Evolutionary conservation across 495 filamentous ascomycete genomes (phyloP).

Genomic region (Hypoxylon crocopeplum): DNA sequence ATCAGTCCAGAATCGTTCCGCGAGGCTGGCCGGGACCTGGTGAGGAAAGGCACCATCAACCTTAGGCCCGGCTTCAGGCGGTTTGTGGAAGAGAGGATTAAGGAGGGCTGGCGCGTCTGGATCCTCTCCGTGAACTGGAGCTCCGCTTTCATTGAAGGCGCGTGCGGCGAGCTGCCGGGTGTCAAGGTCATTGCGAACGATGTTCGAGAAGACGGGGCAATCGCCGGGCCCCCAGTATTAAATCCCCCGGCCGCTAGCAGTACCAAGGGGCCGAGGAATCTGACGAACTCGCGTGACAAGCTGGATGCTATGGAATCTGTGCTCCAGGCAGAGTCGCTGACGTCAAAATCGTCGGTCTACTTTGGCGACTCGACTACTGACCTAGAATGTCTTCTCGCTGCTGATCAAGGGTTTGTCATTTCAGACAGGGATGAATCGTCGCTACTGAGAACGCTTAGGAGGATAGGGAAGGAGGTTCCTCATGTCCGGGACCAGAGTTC

Average conservation of each 20-base stretch:
- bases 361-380: constrained; percentile 48
- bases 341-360: constrained; percentile 31
- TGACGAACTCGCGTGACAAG: constrained; percentile 45
- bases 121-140: constrained; percentile 58
- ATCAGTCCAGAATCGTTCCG: constrained; percentile 27
- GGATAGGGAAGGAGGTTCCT: constrained; percentile 46
- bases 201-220: constrained; percentile 39
- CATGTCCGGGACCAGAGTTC: constrained; percentile 37
- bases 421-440: constrained; percentile 44
- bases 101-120: constrained; percentile 39
- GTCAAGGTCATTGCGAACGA: constrained; percentile 43
- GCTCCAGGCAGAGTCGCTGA: constrained; percentile 8
- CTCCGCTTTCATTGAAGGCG: constrained; percentile 46
- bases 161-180: constrained; percentile 29
- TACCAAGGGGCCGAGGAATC: constrained; percentile 13
- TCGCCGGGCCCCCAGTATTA: constrained; percentile 43
- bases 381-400: constrained; percentile 49
- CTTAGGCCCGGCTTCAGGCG: constrained; percentile 46
- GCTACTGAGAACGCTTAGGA: constrained; percentile 43
- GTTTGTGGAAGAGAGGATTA: constrained; percentile 33
- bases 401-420: constrained; percentile 46
- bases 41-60: constrained; percentile 32
- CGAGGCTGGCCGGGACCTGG: constrained; percentile 36
- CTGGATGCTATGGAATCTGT: constrained; percentile 34
- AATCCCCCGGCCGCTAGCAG: constrained; percentile 1